These are phyloP conservation scores for Curvularia lunata DNA, from an alignment of 2,329 filamentous ascomycete species.

Conservation along the genomic window DNA sequence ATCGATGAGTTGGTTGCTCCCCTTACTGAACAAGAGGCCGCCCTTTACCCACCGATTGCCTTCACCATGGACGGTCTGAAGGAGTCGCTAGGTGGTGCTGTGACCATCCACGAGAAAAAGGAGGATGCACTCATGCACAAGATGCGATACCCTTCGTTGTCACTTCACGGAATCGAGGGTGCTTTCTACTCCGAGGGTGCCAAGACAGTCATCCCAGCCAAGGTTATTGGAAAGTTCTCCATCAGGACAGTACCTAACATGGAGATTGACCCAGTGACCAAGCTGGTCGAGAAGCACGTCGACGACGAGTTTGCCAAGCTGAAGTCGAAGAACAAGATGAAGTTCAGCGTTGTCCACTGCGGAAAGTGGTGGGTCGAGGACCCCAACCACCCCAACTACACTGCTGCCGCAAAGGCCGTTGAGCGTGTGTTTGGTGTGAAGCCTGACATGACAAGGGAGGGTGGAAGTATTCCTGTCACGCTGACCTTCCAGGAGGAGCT, in stretches of 20 bases:
- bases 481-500: constrained; percentile 97
- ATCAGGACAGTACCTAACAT: constrained; percentile 98
- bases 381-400: constrained; percentile 99
- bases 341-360: constrained; percentile 81
- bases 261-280: constrained; percentile 89
- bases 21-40: constrained; percentile 82
- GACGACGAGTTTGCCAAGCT: constrained; percentile 85
- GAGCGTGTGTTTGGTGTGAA: constrained; percentile 92
- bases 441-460: constrained; percentile 95
- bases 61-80: constrained; percentile 97
- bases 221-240: constrained; percentile 97
- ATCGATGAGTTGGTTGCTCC: constrained; percentile 92
- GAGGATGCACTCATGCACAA: constrained; percentile 92
- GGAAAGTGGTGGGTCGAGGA: constrained; percentile 99
- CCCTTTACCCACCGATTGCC: constrained; percentile 85
- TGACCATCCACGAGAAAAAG: constrained; percentile 85
- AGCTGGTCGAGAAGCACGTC: constrained; percentile 81
- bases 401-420: constrained; percentile 91
- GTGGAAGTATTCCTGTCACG: constrained; percentile 95
- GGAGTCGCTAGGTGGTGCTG: constrained; percentile 87
- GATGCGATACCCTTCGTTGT: constrained; percentile 94
- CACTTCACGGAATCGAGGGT: constrained; percentile 92
- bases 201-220: constrained; percentile 98
- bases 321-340: constrained; percentile 88
- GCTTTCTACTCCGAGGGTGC: constrained; percentile 92